Base-by-base conservation (phyloP, 2,329 filamentous ascomycete genomes). In the Diaporthe batatas region DNA sequence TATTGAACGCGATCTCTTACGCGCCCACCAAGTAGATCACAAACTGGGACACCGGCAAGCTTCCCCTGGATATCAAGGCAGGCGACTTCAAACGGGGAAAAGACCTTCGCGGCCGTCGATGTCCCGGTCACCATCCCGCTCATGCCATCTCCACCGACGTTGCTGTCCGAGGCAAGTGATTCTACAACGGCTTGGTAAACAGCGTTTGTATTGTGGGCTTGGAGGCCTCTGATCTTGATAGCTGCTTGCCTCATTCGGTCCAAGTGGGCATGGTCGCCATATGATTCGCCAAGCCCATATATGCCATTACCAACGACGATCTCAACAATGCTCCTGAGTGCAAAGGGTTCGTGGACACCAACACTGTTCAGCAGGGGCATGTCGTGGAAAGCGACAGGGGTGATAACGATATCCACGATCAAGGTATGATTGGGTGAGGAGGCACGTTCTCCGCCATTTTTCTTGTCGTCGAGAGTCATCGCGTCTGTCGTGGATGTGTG, bases 291-390 rank as follows among this genome's bases (percentile, higher is more conserved):
- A 4, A 84, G 73, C 3, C 83, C 83, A 47, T 84, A 83, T 1
- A 75, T 74, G 4, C 77, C 78, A 25, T 81, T 79, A 18, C 80
- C 81, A 36, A 65, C 23, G 14, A 83, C 70, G 16, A 84, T 72
- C 72, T 85, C 81, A 62, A 85, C 80, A n/a, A 84, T 81, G 74
- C 82, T 84, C 73, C 83, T 79, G 21, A 85, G 75, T 6, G 83
- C 83, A 29, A 79, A 84, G 6, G 83, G 83, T 70, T 85, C 83
- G 71, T 85, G 83, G 25, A 85, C 82, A 62, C 83, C 83, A 32
- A 84, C 81, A 67, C 82, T 83, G 58, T 85, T 85, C 47, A 85
- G 76, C 75, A 85, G 75, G 23, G 83, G 83, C 82, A 85, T 84
- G 70, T 83, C 83, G 77, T 83, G 83, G 71, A 85, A 84, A 34